Conservation (phyloP, 805 yeast genomes). For the Debaryomyces prosopidis region DNA sequence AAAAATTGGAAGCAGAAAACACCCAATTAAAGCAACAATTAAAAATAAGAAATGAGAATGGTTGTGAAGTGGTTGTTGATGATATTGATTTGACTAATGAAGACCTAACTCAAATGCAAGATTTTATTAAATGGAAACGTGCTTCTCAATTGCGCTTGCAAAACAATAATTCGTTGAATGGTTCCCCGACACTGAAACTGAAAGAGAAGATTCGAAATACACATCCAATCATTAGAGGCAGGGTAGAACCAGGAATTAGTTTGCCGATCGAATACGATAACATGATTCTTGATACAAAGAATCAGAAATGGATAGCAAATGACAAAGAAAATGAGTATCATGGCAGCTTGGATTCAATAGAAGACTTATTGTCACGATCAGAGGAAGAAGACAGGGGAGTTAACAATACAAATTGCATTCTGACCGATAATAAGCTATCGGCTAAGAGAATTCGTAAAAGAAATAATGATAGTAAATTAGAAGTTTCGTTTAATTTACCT, state of each 20-base stretch:
- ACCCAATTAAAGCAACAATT: constrained; percentile 10
- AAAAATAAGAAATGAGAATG: neutral
- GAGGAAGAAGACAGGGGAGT: constrained; percentile 4
- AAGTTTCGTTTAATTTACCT: constrained; percentile 44
- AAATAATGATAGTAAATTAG: constrained; percentile 20
- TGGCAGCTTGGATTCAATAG: constrained; percentile 40
- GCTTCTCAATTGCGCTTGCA: constrained; percentile 35
- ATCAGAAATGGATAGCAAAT: constrained; percentile 28
- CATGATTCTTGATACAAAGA: constrained; percentile 32
- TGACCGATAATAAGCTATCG: neutral
- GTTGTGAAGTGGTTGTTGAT: constrained; percentile 17
- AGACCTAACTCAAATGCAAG: constrained; percentile 14
- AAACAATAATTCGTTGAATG: constrained; percentile 8
- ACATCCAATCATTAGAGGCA: constrained; percentile 22
- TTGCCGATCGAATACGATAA: constrained; percentile 36
- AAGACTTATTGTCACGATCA: constrained; percentile 27
- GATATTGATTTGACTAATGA: constrained; percentile 21
- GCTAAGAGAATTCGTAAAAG: constrained; percentile 3
- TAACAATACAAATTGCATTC: neutral
- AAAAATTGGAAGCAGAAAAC: constrained; percentile 17
- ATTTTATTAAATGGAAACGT: constrained; percentile 36
- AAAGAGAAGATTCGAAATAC: constrained; percentile 5
- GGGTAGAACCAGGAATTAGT: constrained; percentile 33
- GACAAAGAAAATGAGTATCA: constrained; percentile 16
- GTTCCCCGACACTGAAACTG: neutral